Percentiles rank a stretch among this genome's conserved stretches.
phyloP scores from a whole-genome alignment of 2,329 filamentous ascomycete genomes.

The Cylindrodendrum hubeiense region DNA sequence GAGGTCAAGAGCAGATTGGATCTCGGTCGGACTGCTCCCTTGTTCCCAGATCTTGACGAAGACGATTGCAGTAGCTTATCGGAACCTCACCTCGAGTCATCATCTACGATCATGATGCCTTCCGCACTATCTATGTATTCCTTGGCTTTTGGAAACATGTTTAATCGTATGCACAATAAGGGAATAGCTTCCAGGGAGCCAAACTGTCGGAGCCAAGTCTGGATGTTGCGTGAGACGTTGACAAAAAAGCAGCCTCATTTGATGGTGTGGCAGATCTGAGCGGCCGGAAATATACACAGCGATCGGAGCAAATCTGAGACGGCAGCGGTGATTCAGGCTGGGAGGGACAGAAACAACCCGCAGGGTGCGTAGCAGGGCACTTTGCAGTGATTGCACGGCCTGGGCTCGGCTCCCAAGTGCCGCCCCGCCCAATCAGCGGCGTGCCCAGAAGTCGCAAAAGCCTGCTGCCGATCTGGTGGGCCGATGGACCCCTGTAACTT shows the following conservation, averaged over 20 bases:
- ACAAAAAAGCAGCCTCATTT: too few species aligned
- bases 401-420: constrained; percentile 6
- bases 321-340: not conserved
- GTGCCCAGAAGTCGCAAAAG: not conserved
- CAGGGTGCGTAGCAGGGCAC: too few species aligned
- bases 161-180: too few species aligned
- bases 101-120: too few species aligned
- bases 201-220: too few species aligned
- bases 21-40: constrained; percentile 66
- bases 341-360: not conserved
- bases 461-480: constrained; percentile 18
- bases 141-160: too few species aligned
- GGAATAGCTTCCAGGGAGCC: too few species aligned
- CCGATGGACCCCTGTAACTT: constrained; percentile 14
- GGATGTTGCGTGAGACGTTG: too few species aligned
- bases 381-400: not conserved
- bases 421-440: not conserved
- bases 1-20: constrained; percentile 55
- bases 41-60: constrained; percentile 64
- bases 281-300: not conserved
- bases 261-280: too few species aligned
- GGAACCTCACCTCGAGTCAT: constrained; percentile 49
- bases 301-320: not conserved
- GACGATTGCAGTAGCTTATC: constrained; percentile 55
- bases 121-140: too few species aligned